These are phyloP conservation scores for Bullera alba DNA, from an alignment of 768 basidiomycete species.

Conservation along the genomic window DNA sequence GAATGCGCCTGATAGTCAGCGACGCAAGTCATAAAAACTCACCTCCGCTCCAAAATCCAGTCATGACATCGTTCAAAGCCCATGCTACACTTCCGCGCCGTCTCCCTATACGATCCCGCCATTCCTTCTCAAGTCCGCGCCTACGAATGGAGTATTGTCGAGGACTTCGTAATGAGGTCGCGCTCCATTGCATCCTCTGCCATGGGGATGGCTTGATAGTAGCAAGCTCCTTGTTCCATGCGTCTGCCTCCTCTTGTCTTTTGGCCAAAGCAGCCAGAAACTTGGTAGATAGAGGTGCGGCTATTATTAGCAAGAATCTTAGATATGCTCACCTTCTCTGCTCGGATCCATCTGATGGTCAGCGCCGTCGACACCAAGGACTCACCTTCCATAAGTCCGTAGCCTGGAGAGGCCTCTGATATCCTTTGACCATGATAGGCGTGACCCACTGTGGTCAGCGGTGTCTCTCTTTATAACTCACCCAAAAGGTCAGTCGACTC, in stretches of 20 bases:
- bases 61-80: constrained; percentile 36
- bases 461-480: constrained; percentile 48
- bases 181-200: constrained; percentile 4
- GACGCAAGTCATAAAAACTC: background rate
- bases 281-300: background rate
- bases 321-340: constrained; percentile 20
- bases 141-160: background rate
- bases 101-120: constrained; percentile 17
- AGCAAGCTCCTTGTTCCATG: constrained; percentile 55
- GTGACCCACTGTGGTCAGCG: constrained; percentile 38
- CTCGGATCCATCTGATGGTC: constrained; percentile 31
- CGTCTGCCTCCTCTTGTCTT: constrained; percentile 52
- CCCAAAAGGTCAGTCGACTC: constrained; percentile 58
- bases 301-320: background rate
- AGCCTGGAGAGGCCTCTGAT: constrained; percentile 65
- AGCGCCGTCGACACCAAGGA: background rate
- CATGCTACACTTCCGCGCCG: constrained; percentile 20
- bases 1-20: constrained; percentile 22
- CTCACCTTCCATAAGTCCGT: constrained; percentile 67
- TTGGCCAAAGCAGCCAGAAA: constrained; percentile 56
- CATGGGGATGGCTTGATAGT: constrained; percentile 1
- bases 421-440: constrained; percentile 54
- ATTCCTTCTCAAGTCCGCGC: constrained; percentile 47
- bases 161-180: background rate
- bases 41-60: constrained; percentile 40